Evolutionary conservation across 345 rosid genomes (phyloP).

Genomic region (Garcia nutans): DNA sequence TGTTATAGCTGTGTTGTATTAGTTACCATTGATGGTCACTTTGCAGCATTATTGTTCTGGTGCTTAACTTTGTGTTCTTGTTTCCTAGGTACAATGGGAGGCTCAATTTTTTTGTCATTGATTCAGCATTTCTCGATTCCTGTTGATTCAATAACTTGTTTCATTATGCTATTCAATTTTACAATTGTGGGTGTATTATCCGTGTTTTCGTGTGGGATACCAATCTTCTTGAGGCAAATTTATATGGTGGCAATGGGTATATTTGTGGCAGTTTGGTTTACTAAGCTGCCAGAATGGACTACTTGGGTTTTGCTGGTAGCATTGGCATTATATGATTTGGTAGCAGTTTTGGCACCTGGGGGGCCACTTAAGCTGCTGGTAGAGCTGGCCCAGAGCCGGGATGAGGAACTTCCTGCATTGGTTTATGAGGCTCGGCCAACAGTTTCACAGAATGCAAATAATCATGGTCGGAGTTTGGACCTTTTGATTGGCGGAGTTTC

Average conservation of each 20-base stretch:
- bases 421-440: conserved; percentile 93
- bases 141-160: conserved; percentile 73
- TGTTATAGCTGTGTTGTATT: background rate
- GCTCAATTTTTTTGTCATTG: conserved; percentile 73
- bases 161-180: conserved; percentile 73
- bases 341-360: conserved; percentile 93
- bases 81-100: conserved; percentile 79
- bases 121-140: conserved; percentile 84
- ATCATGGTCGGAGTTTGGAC: conserved; percentile 48
- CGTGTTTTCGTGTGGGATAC: conserved; percentile 72
- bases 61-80: background rate
- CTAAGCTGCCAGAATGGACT: conserved; percentile 95
- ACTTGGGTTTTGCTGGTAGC: conserved; percentile 88
- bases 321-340: conserved; percentile 85
- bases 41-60: background rate
- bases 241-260: conserved; percentile 90
- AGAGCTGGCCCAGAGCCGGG: conserved; percentile 82
- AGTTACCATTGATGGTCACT: background rate
- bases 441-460: conserved; percentile 42
- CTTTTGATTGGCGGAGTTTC: conserved; percentile 64
- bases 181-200: conserved; percentile 80
- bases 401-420: conserved; percentile 94
- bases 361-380: conserved; percentile 94
- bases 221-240: conserved; percentile 72
- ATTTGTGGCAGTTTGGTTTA: conserved; percentile 89